Percentiles rank a stretch among this genome's conserved stretches.
Evolutionary conservation across 495 filamentous ascomycete genomes (phyloP).

Genomic region (Acidiella bohemica): DNA sequence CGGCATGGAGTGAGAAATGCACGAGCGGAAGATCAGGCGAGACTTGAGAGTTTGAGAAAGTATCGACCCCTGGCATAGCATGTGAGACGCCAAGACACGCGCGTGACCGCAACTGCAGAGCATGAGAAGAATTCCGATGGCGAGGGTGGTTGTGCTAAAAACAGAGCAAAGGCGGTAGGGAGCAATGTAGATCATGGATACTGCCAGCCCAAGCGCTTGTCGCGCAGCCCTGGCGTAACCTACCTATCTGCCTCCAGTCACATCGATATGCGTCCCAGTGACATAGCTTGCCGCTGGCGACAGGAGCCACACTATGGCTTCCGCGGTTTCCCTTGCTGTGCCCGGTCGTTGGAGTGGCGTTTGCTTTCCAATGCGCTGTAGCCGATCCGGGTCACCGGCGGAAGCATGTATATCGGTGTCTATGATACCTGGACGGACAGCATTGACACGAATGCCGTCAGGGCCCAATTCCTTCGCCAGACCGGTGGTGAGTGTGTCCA

Average conservation of each 20-base stretch:
- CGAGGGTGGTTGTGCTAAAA: no score
- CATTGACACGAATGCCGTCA: conserved; percentile 7
- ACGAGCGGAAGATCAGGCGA: no score
- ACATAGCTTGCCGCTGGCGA: conserved; percentile 2
- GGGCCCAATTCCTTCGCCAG: conserved; percentile 13
- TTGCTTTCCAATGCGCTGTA: conserved; percentile 2
- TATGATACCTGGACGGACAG: conserved; percentile 11
- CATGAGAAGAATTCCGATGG: no score
- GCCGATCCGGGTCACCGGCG: conserved; percentile 5
- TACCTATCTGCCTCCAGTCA: conserved; percentile 4
- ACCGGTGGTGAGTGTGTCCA: conserved; percentile 8
- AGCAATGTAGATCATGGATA: no score
- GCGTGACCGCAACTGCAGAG: no score
- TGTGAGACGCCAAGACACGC: no score
- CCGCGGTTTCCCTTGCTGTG: conserved; percentile 4
- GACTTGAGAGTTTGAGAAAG: no score
- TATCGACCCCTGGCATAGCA: no score
- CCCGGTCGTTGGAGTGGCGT: conserved; percentile 9
- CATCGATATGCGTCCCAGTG: conserved; percentile 5
- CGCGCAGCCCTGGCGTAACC: no score
- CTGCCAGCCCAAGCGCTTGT: no score
- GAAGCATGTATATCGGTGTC: conserved; percentile 12
- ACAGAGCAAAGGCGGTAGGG: no score
- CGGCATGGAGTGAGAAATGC: no score
- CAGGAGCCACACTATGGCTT: conserved; percentile 13